A percentile compares a stretch with the other conserved stretches of the same genome.
These are phyloP conservation scores for Acer yangbiense DNA, from an alignment of 345 rosid genomes.

Conservation along the genomic window DNA sequence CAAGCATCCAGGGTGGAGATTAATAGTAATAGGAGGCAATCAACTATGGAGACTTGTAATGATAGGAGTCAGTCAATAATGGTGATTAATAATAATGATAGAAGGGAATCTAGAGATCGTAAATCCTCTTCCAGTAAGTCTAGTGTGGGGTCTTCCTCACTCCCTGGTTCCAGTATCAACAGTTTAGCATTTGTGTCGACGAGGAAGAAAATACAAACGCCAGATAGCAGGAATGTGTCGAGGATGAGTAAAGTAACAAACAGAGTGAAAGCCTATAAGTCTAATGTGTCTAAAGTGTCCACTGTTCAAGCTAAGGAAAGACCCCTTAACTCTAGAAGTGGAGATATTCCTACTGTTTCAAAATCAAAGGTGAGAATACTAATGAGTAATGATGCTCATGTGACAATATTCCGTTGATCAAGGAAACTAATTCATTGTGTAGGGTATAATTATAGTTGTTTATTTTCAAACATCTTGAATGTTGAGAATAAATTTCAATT, in stretches of 20 bases:
- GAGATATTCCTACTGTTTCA: slow-evolving; percentile 15
- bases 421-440: not conserved
- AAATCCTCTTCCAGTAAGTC: slow-evolving; percentile 52
- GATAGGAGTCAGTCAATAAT: slow-evolving; percentile 33
- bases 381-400: not conserved
- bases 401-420: not conserved
- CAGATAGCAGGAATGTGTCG: slow-evolving; percentile 44
- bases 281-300: slow-evolving; percentile 26
- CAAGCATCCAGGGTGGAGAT: slow-evolving; percentile 54
- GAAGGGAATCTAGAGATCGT: slow-evolving; percentile 25
- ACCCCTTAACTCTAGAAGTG: slow-evolving; percentile 18
- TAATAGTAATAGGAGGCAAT: slow-evolving; percentile 22
- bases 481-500: not conserved
- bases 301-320: slow-evolving; percentile 18
- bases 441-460: not conserved
- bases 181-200: slow-evolving; percentile 11
- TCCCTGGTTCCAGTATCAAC: slow-evolving; percentile 21
- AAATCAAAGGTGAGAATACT: slow-evolving; percentile 19
- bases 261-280: slow-evolving; percentile 24
- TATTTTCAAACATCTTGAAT: not conserved
- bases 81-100: slow-evolving; percentile 29
- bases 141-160: slow-evolving; percentile 54
- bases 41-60: slow-evolving; percentile 27
- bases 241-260: slow-evolving; percentile 31
- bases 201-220: slow-evolving; percentile 38